Percentiles rank a stretch among this genome's conserved stretches.
Conservation (phyloP, 352 stramenopile species). For the Blastocystis sp. region DNA sequence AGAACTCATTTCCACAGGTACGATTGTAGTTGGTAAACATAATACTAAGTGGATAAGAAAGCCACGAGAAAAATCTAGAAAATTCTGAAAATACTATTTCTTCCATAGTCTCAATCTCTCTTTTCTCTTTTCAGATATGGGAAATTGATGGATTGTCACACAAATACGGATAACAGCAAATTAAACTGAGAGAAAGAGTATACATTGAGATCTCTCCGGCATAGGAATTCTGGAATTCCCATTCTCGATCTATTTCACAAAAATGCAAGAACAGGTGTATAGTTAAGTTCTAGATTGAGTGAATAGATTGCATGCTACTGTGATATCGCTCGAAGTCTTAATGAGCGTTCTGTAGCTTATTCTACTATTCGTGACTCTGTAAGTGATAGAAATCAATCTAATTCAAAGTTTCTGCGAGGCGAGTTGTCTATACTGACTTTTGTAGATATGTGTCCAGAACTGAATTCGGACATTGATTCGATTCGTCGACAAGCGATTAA, state of each 20-base stretch:
- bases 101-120: neutral
- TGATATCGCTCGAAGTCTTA: neutral
- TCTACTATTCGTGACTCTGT: neutral
- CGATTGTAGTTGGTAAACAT: too few species aligned
- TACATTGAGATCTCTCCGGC: too few species aligned
- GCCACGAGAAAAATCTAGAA: neutral
- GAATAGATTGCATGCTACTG: conserved; percentile 29
- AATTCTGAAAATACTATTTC: neutral
- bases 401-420: neutral
- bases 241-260: neutral
- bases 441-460: conserved; percentile 28
- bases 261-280: neutral
- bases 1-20: neutral
- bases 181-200: too few species aligned
- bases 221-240: neutral
- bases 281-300: neutral
- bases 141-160: too few species aligned
- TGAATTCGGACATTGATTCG: neutral
- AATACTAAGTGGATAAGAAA: neutral
- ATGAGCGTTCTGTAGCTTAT: neutral
- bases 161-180: too few species aligned
- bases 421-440: neutral
- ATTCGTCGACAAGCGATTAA: neutral
- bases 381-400: neutral
- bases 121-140: too few species aligned